Evolutionary conservation across 768 basidiomycete species (phyloP).

Genomic region (Leucosporidium yakuticum): DNA sequence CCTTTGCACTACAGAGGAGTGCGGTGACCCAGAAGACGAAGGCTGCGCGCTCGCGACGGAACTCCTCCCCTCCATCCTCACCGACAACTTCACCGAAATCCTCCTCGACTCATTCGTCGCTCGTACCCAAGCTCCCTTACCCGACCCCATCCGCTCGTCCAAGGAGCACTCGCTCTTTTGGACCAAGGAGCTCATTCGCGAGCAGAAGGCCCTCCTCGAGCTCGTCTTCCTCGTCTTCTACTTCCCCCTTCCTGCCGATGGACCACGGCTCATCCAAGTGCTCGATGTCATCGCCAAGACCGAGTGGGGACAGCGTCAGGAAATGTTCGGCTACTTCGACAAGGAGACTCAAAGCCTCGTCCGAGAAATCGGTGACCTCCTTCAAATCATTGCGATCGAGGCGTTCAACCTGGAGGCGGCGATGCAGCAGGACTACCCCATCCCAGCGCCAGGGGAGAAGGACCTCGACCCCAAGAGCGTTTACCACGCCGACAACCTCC

Average conservation of each 20-base stretch:
- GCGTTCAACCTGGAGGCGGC: slow-evolving; percentile 67
- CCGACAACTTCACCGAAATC: slow-evolving; percentile 56
- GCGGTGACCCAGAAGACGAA: slow-evolving; percentile 55
- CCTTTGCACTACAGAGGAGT: slow-evolving; percentile 42
- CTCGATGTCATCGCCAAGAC: slow-evolving; percentile 61
- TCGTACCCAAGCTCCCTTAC: slow-evolving; percentile 44
- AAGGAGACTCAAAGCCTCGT: slow-evolving; percentile 58
- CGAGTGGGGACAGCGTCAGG: slow-evolving; percentile 60
- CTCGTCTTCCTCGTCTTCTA: slow-evolving; percentile 86
- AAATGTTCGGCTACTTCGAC: slow-evolving; percentile 61
- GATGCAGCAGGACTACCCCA: slow-evolving; percentile 26
- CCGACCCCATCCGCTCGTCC: slow-evolving; percentile 51
- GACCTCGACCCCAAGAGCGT: slow-evolving; percentile 29
- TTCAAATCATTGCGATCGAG: slow-evolving; percentile 51
- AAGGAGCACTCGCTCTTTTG: slow-evolving; percentile 45
- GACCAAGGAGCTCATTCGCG: slow-evolving; percentile 45
- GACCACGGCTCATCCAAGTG: slow-evolving; percentile 58
- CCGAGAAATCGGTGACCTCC: slow-evolving; percentile 55
- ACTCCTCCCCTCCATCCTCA: slow-evolving; percentile 56
- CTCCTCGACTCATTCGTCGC: slow-evolving; percentile 58
- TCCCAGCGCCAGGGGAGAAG: slow-evolving; percentile 24
- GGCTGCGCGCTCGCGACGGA: slow-evolving; percentile 54
- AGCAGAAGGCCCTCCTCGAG: slow-evolving; percentile 75
- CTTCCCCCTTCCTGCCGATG: slow-evolving; percentile 62
- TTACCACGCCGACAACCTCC: slow-evolving; percentile 49